A percentile compares a stretch with the other conserved stretches of the same genome.
Evolutionary conservation across 768 basidiomycete species (phyloP).

Genomic region (Calocera viscosa): DNA sequence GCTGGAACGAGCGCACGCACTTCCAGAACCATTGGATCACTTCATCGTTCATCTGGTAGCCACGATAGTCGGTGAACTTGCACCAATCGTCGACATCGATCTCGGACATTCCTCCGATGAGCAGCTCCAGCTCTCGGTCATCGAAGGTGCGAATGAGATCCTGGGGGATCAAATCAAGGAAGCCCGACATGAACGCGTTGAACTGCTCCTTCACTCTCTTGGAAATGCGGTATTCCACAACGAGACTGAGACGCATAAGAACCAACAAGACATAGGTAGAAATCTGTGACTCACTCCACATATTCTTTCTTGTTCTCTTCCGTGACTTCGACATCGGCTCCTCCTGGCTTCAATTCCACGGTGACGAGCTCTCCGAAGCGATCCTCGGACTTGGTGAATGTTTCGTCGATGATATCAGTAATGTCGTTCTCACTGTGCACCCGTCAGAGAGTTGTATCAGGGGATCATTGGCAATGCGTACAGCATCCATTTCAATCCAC

Average conservation of each 20-base stretch:
- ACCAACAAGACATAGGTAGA: not conserved
- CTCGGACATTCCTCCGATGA: slow-evolving; percentile 89
- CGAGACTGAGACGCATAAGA: slow-evolving; percentile 22
- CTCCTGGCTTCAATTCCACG: slow-evolving; percentile 52
- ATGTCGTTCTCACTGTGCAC: slow-evolving; percentile 55
- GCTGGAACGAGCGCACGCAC: slow-evolving; percentile 77
- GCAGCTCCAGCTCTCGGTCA: slow-evolving; percentile 73
- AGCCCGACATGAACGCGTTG: slow-evolving; percentile 71
- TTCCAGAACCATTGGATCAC: slow-evolving; percentile 97
- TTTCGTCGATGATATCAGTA: slow-evolving; percentile 60
- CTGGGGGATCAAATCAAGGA: slow-evolving; percentile 69
- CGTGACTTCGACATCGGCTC: slow-evolving; percentile 49
- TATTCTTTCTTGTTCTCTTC: slow-evolving; percentile 70
- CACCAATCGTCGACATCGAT: slow-evolving; percentile 92
- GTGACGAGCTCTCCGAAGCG: slow-evolving; percentile 61
- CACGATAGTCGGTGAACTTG: slow-evolving; percentile 85
- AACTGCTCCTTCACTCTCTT: slow-evolving; percentile 74
- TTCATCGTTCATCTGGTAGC: slow-evolving; percentile 73
- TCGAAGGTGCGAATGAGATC: slow-evolving; percentile 84
- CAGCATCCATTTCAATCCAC: slow-evolving; percentile 66
- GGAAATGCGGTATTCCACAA: slow-evolving; percentile 74
- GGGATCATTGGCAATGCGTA: slow-evolving; percentile 29
- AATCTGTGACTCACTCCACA: slow-evolving; percentile 38
- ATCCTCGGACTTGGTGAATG: slow-evolving; percentile 58
- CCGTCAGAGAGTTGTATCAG: slow-evolving; percentile 6